These are phyloP conservation scores for Yarrowia deformans DNA, from an alignment of 805 yeast genomes.

Conservation along the genomic window DNA sequence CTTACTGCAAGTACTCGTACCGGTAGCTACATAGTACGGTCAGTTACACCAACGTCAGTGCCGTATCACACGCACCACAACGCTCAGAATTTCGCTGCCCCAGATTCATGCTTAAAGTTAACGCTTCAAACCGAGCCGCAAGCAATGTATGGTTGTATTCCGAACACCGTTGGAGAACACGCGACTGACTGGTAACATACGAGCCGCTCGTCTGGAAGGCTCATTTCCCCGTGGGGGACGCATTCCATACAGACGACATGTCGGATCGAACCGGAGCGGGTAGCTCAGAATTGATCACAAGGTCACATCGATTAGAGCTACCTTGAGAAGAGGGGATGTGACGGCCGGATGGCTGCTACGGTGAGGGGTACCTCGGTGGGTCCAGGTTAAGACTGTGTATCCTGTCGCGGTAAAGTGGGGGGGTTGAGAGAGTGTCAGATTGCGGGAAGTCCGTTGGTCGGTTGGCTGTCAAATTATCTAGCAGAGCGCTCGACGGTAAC, in stretches of 20 bases:
- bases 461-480: no score
- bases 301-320: background rate
- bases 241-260: background rate
- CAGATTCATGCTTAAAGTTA: background rate
- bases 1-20: no score
- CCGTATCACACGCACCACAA: no score
- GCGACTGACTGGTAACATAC: background rate
- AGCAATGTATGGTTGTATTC: background rate
- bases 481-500: no score
- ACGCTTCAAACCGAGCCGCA: background rate
- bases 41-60: no score
- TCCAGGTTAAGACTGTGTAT: background rate
- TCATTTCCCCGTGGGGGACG: slow-evolving; percentile 1
- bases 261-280: background rate
- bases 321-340: slow-evolving; percentile 2
- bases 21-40: no score
- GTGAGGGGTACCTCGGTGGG: slow-evolving; percentile 8
- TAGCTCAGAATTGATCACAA: no score
- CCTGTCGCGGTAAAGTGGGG: no score
- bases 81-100: no score
- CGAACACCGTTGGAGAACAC: slow-evolving; percentile 4
- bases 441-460: no score
- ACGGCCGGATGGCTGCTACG: background rate
- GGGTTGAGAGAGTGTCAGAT: no score
- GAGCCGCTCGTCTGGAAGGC: background rate